Conservation (phyloP, 164 flowering plant species). For the Stephania cephalantha region DNA sequence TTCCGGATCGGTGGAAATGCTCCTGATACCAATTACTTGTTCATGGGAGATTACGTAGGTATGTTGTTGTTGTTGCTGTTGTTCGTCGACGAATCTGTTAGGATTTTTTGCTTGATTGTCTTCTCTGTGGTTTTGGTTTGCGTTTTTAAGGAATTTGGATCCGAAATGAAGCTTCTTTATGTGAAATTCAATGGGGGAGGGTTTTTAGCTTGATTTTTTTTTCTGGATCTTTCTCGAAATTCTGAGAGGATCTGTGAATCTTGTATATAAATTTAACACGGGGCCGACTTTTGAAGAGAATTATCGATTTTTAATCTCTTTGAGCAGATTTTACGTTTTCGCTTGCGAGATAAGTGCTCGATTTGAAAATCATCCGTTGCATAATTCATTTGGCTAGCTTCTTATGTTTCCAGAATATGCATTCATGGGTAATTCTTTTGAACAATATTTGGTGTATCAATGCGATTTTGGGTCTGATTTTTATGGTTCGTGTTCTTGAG, state of each 20-base stretch:
- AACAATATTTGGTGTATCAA: background rate
- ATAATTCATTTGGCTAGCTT: background rate
- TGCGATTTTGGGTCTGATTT: background rate
- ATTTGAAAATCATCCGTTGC: background rate
- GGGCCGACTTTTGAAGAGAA: background rate
- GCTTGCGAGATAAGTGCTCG: background rate
- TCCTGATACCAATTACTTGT: slow-evolving; percentile 84
- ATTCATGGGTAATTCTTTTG: background rate
- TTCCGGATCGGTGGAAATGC: slow-evolving; percentile 72
- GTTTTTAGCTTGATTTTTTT: background rate
- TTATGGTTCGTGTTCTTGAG: background rate
- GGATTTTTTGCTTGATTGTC: background rate
- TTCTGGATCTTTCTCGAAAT: background rate
- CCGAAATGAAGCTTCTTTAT: background rate
- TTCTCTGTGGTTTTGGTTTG: background rate
- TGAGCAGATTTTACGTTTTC: background rate
- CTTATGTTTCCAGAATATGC: background rate
- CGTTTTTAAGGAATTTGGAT: background rate
- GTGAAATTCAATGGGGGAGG: background rate
- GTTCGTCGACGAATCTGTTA: background rate
- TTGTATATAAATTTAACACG: background rate
- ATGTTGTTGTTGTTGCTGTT: slow-evolving; percentile 12
- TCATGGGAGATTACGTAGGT: slow-evolving; percentile 97
- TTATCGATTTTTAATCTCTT: too few relatives aligned
- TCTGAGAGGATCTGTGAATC: background rate